These are phyloP conservation scores for Fagus sylvatica DNA, from an alignment of 306 rosid species.

Conservation along the genomic window DNA sequence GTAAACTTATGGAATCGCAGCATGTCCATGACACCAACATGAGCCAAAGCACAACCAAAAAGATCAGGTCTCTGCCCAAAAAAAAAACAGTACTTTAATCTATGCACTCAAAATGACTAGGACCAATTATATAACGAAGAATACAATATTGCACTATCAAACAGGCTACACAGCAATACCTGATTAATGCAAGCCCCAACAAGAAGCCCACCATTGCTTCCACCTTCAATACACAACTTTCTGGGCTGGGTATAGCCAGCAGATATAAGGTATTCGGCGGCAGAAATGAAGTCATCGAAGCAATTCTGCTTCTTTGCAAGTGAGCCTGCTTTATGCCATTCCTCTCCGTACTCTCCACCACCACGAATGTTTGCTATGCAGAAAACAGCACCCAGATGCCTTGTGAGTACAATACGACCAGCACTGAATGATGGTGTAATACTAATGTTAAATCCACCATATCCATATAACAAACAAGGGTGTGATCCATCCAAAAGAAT, in stretches of 20 bases:
- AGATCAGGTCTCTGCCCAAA: constrained; percentile 83
- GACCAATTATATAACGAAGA: neutral
- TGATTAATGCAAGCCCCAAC: constrained; percentile 93
- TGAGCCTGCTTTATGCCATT: constrained; percentile 97
- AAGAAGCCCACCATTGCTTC: constrained; percentile 97
- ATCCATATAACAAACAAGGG: constrained; percentile 85
- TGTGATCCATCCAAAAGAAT: constrained; percentile 87
- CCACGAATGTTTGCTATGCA: constrained; percentile 95
- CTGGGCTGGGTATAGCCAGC: constrained; percentile 76
- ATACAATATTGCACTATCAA: neutral
- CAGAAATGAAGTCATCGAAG: constrained; percentile 90
- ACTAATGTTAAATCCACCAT: constrained; percentile 89
- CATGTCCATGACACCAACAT: constrained; percentile 99
- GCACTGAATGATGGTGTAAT: constrained; percentile 76
- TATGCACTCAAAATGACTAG: neutral
- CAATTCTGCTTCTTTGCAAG: constrained; percentile 90
- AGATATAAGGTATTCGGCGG: constrained; percentile 85
- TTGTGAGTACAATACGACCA: constrained; percentile 65
- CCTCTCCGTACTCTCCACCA: constrained; percentile 98
- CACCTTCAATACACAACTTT: constrained; percentile 92
- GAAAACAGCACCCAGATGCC: constrained; percentile 78
- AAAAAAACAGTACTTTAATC: neutral
- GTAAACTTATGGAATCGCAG: constrained; percentile 93
- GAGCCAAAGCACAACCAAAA: constrained; percentile 93
- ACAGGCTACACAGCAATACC: constrained; percentile 35